These are phyloP conservation scores for Trametes maxima DNA, from an alignment of 768 basidiomycete genomes.

Conservation along the genomic window DNA sequence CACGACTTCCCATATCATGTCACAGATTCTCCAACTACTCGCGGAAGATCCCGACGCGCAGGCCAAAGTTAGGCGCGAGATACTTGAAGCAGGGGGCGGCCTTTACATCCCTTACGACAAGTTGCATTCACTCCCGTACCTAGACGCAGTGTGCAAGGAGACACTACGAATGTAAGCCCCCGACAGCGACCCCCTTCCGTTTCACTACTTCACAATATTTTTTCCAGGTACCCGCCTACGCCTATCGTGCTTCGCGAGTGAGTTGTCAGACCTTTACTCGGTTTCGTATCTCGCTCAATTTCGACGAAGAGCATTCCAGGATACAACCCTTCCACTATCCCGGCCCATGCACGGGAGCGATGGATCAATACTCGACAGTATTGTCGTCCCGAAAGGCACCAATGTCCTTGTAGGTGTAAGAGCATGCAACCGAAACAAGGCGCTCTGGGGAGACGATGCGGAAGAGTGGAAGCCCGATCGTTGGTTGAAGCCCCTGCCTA, in stretches of 20 bases:
- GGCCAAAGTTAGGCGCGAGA: constrained; percentile 34
- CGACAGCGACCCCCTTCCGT: not conserved
- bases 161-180: constrained; percentile 49
- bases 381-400: constrained; percentile 29
- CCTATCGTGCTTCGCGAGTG: constrained; percentile 19
- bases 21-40: constrained; percentile 28
- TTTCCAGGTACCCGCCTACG: constrained; percentile 16
- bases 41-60: constrained; percentile 40
- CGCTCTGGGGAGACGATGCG: constrained; percentile 29
- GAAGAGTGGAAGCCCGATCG: constrained; percentile 29
- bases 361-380: constrained; percentile 13
- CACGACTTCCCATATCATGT: constrained; percentile 31
- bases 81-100: constrained; percentile 19
- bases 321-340: constrained; percentile 44
- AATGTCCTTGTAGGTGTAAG: constrained; percentile 28
- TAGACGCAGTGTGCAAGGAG: constrained; percentile 66
- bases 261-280: not conserved
- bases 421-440: constrained; percentile 29
- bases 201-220: constrained; percentile 35
- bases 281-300: not conserved
- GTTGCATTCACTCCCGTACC: constrained; percentile 48
- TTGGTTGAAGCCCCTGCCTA: constrained; percentile 23
- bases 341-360: constrained; percentile 12
- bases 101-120: constrained; percentile 35
- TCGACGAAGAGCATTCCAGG: constrained; percentile 32